A percentile compares a stretch with the other conserved stretches of the same genome.
These are phyloP conservation scores for Pseudogymnoascus sp. DNA, from an alignment of 2,329 filamentous ascomycete species.

Conservation along the genomic window DNA sequence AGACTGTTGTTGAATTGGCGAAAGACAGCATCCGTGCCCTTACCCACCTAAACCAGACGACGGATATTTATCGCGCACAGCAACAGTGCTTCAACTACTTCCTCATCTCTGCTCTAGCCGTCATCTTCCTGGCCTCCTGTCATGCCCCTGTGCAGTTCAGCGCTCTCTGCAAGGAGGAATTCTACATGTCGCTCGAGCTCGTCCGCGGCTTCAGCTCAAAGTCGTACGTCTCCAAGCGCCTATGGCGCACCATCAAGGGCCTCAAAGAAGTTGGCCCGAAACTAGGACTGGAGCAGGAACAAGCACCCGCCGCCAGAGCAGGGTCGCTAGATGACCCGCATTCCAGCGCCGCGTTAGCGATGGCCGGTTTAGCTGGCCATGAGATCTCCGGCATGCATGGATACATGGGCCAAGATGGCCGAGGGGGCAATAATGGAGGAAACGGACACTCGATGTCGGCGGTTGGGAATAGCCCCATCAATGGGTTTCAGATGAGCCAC, in stretches of 20 bases:
- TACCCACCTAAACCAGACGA: conserved; percentile 61
- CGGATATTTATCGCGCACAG: conserved; percentile 60
- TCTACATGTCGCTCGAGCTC: conserved; percentile 68
- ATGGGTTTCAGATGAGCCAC: conserved; percentile 29
- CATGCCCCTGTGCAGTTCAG: conserved; percentile 68
- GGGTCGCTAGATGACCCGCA: conserved; percentile 38
- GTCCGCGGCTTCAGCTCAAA: conserved; percentile 64
- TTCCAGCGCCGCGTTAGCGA: conserved; percentile 43
- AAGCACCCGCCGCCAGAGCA: conserved; percentile 14
- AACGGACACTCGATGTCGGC: conserved; percentile 15
- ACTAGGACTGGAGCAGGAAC: conserved; percentile 45
- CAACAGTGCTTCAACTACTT: conserved; percentile 79
- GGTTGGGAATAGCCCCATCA: conserved; percentile 20
- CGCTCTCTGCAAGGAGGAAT: conserved; percentile 60
- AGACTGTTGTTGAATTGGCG: conserved; percentile 64
- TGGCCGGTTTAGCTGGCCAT: conserved; percentile 43
- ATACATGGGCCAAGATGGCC: conserved; percentile 9
- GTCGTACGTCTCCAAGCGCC: conserved; percentile 61
- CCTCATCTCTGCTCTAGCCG: conserved; percentile 63
- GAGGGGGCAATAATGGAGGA: conserved; percentile 2
- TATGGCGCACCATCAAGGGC: conserved; percentile 64
- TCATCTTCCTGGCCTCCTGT: conserved; percentile 67
- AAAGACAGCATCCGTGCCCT: conserved; percentile 70
- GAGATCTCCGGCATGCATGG: conserved; percentile 22
- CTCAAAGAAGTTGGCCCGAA: conserved; percentile 65